phyloP scores from a whole-genome alignment of 768 basidiomycete genomes.

The Favolaschia claudopus region DNA sequence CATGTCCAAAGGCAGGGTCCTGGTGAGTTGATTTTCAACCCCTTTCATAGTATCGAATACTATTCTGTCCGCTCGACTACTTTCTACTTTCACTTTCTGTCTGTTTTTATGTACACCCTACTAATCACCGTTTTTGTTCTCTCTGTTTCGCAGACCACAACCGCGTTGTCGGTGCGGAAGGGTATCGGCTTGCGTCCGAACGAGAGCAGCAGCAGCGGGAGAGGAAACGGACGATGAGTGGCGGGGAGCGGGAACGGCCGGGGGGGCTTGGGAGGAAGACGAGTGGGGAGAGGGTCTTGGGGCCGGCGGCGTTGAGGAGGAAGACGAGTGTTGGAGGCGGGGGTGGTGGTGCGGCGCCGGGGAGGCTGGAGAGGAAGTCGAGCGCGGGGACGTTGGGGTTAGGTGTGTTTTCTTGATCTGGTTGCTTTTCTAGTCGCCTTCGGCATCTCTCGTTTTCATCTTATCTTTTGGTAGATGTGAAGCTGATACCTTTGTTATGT shows the following conservation, averaged over 20 bases:
- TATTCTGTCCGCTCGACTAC: neutral
- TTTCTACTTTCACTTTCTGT: neutral
- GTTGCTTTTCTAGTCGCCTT: too few relatives aligned
- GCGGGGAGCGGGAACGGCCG: neutral
- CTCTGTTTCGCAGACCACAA: neutral
- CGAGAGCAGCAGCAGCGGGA: neutral
- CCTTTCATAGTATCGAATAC: neutral
- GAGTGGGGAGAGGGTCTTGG: neutral
- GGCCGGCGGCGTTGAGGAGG: neutral
- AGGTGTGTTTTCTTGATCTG: too few relatives aligned
- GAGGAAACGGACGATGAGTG: neutral
- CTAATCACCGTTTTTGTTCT: neutral
- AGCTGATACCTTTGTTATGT: too few relatives aligned
- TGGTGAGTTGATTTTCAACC: too few relatives aligned
- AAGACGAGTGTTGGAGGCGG: neutral
- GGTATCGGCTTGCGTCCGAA: neutral
- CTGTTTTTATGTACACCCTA: neutral
- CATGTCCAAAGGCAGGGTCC: too few relatives aligned
- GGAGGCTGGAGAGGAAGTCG: too few relatives aligned
- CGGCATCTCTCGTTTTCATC: too few relatives aligned
- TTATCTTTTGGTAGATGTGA: too few relatives aligned
- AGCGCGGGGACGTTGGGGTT: too few relatives aligned
- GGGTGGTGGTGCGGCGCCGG: neutral
- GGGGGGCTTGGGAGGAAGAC: neutral
- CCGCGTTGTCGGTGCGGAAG: conserved; percentile 1